These are phyloP conservation scores for Orbilia ellipsospora DNA, from an alignment of 2,329 filamentous ascomycete genomes.

Conservation along the genomic window DNA sequence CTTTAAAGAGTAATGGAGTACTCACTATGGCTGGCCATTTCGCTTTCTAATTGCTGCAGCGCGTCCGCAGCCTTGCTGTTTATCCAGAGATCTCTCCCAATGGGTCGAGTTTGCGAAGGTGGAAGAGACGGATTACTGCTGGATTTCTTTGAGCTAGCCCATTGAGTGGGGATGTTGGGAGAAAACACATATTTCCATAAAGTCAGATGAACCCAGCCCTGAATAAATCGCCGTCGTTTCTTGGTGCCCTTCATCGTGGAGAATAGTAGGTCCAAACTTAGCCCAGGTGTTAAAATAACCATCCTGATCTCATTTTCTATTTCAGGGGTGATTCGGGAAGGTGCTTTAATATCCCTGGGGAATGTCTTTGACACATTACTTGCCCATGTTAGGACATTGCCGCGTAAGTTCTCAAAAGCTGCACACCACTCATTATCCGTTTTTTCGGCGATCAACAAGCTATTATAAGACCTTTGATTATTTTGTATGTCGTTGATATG, in stretches of 20 bases:
- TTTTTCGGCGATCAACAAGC: conserved; percentile 3
- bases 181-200: conserved; percentile 18
- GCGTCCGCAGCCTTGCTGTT: background rate
- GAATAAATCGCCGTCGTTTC: conserved; percentile 14
- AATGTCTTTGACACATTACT: background rate
- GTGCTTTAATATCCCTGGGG: background rate
- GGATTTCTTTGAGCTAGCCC: conserved; percentile 3
- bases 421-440: conserved; percentile 4
- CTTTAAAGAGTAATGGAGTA: background rate
- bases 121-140: background rate
- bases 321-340: background rate
- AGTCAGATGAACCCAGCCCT: conserved; percentile 11
- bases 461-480: conserved; percentile 1
- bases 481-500: conserved; percentile 18
- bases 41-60: conserved; percentile 1
- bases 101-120: background rate
- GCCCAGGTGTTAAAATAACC: background rate
- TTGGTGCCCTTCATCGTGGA: background rate
- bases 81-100: conserved; percentile 16
- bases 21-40: conserved; percentile 5
- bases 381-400: conserved; percentile 10
- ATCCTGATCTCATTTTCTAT: conserved; percentile 5
- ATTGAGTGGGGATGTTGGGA: conserved; percentile 12
- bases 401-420: background rate
- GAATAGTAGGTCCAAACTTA: conserved; percentile 13